phyloP scores from a whole-genome alignment of 1,284 basidiomycete species.

The Coniferiporia weirii region DNA sequence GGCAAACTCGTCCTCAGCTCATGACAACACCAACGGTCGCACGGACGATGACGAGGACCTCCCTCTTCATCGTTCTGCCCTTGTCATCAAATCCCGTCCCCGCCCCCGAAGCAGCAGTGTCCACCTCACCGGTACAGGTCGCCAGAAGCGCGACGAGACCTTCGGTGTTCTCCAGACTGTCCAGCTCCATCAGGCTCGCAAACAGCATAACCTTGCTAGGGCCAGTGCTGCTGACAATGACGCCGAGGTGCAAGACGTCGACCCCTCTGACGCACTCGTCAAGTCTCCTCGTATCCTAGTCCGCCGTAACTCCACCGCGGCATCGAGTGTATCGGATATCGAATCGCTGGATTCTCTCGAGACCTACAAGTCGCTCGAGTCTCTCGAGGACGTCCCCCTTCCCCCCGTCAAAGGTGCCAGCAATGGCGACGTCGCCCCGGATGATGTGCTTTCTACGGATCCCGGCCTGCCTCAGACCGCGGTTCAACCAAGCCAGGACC shows the following conservation, averaged over 20 bases:
- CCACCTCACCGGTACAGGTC: constrained; percentile 38
- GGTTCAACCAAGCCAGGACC: constrained; percentile 7
- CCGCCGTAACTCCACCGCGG: constrained; percentile 44
- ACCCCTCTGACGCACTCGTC: neutral
- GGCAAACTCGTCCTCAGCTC: constrained; percentile 49
- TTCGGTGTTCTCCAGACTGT: constrained; percentile 56
- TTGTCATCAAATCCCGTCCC: constrained; percentile 29
- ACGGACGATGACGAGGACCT: constrained; percentile 57
- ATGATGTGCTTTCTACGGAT: constrained; percentile 20
- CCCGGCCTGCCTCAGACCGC: constrained; percentile 22
- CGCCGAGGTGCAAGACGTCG: constrained; percentile 11
- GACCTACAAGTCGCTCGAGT: constrained; percentile 12
- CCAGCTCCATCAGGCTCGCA: constrained; percentile 48
- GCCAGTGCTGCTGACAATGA: constrained; percentile 3
- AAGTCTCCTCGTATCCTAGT: constrained; percentile 23
- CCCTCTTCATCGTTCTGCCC: constrained; percentile 26
- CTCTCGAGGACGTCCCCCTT: constrained; percentile 17
- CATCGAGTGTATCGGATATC: constrained; percentile 20
- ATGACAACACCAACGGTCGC: constrained; percentile 41
- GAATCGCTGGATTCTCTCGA: constrained; percentile 15
- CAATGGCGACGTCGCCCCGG: constrained; percentile 15
- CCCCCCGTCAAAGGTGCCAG: constrained; percentile 1
- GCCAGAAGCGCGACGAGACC: constrained; percentile 36
- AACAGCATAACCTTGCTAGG: constrained; percentile 46
- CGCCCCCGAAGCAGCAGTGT: constrained; percentile 57